Evolutionary conservation across 768 basidiomycete genomes (phyloP).

Genomic region (Tulasnella sp.): DNA sequence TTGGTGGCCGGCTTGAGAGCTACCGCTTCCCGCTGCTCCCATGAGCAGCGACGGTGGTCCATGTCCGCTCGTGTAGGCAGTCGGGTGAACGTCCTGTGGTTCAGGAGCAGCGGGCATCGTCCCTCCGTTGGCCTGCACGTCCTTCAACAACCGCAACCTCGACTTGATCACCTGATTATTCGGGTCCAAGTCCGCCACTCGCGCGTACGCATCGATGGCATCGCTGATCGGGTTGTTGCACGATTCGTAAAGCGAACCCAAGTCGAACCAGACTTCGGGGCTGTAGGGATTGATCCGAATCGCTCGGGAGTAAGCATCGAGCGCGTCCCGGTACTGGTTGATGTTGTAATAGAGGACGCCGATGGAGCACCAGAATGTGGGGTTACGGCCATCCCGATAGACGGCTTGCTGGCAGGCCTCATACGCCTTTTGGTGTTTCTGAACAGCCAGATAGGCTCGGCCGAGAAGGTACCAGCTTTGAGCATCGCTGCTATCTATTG

Average conservation of each 20-base stretch:
- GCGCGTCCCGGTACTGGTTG: slow-evolving; percentile 97
- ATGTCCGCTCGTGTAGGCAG: slow-evolving; percentile 63
- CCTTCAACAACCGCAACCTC: slow-evolving; percentile 71
- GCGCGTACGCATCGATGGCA: slow-evolving; percentile 96
- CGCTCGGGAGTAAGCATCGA: slow-evolving; percentile 97
- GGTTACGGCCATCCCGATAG: slow-evolving; percentile 97
- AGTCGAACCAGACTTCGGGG: slow-evolving; percentile 91
- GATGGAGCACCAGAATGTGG: slow-evolving; percentile 99
- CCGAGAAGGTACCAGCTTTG: slow-evolving; percentile 99
- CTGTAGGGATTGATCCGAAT: slow-evolving; percentile 99
- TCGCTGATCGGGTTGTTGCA: slow-evolving; percentile 99
- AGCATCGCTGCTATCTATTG: slow-evolving; percentile 85
- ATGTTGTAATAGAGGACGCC: slow-evolving; percentile 99
- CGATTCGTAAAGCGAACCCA: slow-evolving; percentile 93
- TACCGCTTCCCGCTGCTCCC: slow-evolving; percentile 6
- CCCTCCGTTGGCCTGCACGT: slow-evolving; percentile 68
- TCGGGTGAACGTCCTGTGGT: slow-evolving; percentile 94
- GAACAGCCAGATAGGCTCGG: slow-evolving; percentile 96
- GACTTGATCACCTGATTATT: slow-evolving; percentile 76
- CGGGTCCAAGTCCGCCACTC: slow-evolving; percentile 92
- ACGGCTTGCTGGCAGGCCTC: slow-evolving; percentile 99
- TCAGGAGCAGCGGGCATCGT: slow-evolving; percentile 80
- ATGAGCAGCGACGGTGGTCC: slow-evolving; percentile 28
- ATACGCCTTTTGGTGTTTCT: slow-evolving; percentile 99
- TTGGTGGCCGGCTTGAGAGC: neutral